phyloP scores from a whole-genome alignment of 179 eudicot species.

The Patellifolia procumbens region DNA sequence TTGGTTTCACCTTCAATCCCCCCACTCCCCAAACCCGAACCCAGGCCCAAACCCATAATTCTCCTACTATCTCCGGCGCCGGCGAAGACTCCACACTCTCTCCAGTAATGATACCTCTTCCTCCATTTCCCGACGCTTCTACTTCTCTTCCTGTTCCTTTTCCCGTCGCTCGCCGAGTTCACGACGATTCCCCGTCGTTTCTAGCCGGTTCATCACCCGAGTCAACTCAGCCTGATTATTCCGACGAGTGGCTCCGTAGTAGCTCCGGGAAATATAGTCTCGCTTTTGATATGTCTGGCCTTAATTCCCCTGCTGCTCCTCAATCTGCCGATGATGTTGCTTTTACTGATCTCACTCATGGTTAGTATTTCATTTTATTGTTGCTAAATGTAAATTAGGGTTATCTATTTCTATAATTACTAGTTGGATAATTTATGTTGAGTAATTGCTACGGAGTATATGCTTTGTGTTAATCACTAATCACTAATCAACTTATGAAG shows the following conservation, averaged over 20 bases:
- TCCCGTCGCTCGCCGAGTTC: slow-evolving; percentile 36
- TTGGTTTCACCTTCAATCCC: slow-evolving; percentile 58
- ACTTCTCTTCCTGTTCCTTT: slow-evolving; percentile 28
- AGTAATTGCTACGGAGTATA: no score
- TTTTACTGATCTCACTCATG: background rate
- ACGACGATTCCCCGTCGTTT: slow-evolving; percentile 43
- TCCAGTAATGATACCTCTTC: slow-evolving; percentile 80
- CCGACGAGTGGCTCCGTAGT: slow-evolving; percentile 43
- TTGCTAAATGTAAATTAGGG: no score
- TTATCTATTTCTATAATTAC: no score
- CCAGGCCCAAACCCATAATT: slow-evolving; percentile 38
- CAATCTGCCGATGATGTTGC: slow-evolving; percentile 27
- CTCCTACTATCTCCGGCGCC: slow-evolving; percentile 28
- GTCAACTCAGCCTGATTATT: slow-evolving; percentile 32
- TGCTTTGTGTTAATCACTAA: no score
- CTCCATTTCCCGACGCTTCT: slow-evolving; percentile 33
- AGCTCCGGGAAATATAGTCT: slow-evolving; percentile 52
- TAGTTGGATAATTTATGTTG: no score
- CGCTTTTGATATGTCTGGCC: slow-evolving; percentile 49
- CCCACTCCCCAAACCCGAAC: slow-evolving; percentile 32
- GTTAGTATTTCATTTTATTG: background rate
- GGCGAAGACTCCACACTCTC: slow-evolving; percentile 36
- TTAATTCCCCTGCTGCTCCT: slow-evolving; percentile 36
- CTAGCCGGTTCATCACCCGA: slow-evolving; percentile 34
- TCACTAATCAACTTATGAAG: background rate